phyloP scores from a whole-genome alignment of 2,329 filamentous ascomycete species.

The Diplodia corticola region DNA sequence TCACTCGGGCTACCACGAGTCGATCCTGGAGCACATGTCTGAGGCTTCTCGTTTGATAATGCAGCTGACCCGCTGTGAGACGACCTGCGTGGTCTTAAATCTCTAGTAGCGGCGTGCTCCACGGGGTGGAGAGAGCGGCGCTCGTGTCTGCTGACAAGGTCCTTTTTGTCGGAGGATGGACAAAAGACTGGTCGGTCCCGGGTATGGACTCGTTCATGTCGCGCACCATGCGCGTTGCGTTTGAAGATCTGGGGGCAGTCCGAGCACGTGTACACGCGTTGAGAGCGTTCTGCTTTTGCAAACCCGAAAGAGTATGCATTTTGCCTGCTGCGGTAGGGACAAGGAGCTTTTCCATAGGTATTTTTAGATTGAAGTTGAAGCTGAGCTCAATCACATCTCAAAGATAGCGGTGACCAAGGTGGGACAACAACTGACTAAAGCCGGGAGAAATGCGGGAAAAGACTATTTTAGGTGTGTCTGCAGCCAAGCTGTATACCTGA shows the following conservation, averaged over 20 bases:
- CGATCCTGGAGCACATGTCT: too few species aligned
- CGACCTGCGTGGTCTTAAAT: not conserved
- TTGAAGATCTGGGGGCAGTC: slow-evolving; percentile 38
- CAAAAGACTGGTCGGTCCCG: slow-evolving; percentile 38
- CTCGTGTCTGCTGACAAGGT: slow-evolving; percentile 39
- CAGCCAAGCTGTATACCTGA: not conserved
- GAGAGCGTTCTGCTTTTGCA: not conserved
- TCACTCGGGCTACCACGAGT: not conserved
- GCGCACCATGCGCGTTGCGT: slow-evolving; percentile 37
- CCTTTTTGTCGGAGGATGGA: slow-evolving; percentile 36
- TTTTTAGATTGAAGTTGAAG: too few species aligned
- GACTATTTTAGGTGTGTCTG: not conserved
- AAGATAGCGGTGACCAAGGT: not conserved
- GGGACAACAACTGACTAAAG: not conserved
- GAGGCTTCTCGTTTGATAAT: not conserved
- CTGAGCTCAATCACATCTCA: not conserved
- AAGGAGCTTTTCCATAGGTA: not conserved
- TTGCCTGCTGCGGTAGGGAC: not conserved
- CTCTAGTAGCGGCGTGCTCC: not conserved
- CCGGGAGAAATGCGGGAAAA: slow-evolving; percentile 9
- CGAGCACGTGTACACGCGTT: slow-evolving; percentile 28
- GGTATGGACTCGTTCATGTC: slow-evolving; percentile 38
- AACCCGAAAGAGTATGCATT: not conserved
- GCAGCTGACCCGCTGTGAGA: not conserved
- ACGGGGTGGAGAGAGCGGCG: slow-evolving; percentile 34